Percentiles rank a stretch among this genome's conserved stretches.
Evolutionary conservation across 768 basidiomycete genomes (phyloP).

Genomic region (Phylloporus sp.): DNA sequence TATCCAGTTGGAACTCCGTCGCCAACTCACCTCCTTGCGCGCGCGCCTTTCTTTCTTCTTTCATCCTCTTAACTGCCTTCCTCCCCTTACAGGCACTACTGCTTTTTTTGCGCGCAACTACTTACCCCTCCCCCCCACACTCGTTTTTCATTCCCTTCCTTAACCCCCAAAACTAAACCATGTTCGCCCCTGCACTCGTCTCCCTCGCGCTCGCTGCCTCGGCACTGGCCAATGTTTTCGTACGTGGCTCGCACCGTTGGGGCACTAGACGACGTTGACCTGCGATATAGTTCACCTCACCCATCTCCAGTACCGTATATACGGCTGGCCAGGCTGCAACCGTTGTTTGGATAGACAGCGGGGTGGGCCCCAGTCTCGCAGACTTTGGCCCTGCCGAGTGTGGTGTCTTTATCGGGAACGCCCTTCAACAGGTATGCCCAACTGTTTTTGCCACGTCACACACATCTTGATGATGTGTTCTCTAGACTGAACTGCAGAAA

Average conservation of each 20-base stretch:
- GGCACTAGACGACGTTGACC: not conserved
- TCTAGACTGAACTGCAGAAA: conserved; percentile 52
- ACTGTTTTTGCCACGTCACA: not conserved
- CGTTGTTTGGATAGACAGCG: conserved; percentile 59
- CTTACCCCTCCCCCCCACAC: conserved; percentile 19
- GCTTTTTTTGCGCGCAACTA: conserved; percentile 9
- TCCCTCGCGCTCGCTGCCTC: conserved; percentile 49
- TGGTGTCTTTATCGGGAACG: conserved; percentile 61
- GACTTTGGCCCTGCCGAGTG: conserved; percentile 49
- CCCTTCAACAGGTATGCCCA: conserved; percentile 50
- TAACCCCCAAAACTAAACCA: conserved; percentile 30
- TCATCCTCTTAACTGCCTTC: not conserved
- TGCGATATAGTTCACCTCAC: conserved; percentile 50
- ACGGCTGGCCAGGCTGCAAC: conserved; percentile 46
- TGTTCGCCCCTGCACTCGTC: conserved; percentile 49
- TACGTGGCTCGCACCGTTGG: conserved; percentile 31
- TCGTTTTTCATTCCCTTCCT: conserved; percentile 22
- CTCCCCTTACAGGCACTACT: not conserved
- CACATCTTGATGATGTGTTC: not conserved
- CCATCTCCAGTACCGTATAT: conserved; percentile 42
- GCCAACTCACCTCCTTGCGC: not conserved
- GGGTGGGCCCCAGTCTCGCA: conserved; percentile 41
- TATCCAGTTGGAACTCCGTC: conserved; percentile 32
- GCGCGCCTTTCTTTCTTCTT: not conserved
- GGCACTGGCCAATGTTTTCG: conserved; percentile 53